Evolutionary conservation across 1,139 yeast species (phyloP), one percentile per base, ranked within the genome.

Genomic region (Blastobotrys indianensis): DNA sequence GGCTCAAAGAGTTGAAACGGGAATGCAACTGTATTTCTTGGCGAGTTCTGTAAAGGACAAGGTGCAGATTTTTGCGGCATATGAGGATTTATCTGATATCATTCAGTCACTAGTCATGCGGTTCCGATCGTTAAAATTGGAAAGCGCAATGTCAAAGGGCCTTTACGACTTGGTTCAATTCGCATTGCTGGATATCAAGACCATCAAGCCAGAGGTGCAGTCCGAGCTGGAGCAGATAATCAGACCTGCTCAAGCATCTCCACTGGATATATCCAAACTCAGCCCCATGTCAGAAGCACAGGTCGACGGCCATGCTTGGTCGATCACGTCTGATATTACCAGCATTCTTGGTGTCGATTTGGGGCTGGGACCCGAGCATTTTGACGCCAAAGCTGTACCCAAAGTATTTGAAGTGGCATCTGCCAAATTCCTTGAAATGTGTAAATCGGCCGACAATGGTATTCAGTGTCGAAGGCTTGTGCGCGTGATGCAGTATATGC

Each of bases 231-330:
- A 60, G 35, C 46, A 41, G 16, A 37, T 59, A 13, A 37, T 59
- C 9, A 49, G 48, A 36, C 12, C 51, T 42, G 16, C 38, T 45
- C 39, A 35, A 8, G 30, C 47, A 28, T 53, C 59, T 2, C 60
- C 61, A 3, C 49, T 50, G 32, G 64, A 60, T 25, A 52, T 60
- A 12, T 51, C 59, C 7, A 56, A 60, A 8, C 52, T 59, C 20
- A 60, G 63, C 1, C 63, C 64, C 2, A 52, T 59, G 51, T 60
- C 60, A 2, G 64, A 58, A 37, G 48, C 51, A 10, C 45, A 31
- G 3, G 11, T 41, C 13, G 49, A 40, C 17, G 40, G 39, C 5
- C 16, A 32, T 3, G n/a, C 12, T 3, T 10, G 16, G 5, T 30
- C 20, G 17, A 15, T 39, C 40, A 30, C 34, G 12, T 20, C 32